phyloP scores from a whole-genome alignment of 352 stramenopile species.

The Globisporangium ultimum region DNA sequence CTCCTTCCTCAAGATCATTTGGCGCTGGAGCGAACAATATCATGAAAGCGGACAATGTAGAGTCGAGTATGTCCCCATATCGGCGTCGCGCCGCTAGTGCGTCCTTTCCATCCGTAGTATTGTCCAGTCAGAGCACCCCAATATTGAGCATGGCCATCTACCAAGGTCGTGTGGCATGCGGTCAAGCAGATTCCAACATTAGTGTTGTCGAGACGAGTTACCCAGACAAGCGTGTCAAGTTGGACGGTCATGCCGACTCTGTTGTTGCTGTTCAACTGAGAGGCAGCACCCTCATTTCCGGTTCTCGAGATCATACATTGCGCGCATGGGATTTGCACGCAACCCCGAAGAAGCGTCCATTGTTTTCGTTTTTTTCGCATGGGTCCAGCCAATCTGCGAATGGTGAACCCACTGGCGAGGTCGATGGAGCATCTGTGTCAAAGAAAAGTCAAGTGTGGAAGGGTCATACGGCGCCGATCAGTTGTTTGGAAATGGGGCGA shows the following conservation, averaged over 20 bases:
- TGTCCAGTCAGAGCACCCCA: constrained; percentile 23
- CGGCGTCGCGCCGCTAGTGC: constrained; percentile 11
- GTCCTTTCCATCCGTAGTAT: constrained; percentile 9
- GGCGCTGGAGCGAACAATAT: constrained; percentile 5
- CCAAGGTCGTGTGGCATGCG: constrained; percentile 48
- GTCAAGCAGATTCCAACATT: constrained; percentile 34
- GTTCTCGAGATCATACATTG: constrained; percentile 67
- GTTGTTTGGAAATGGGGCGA: constrained; percentile 69
- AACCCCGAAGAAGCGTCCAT: constrained; percentile 49
- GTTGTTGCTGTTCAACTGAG: constrained; percentile 57
- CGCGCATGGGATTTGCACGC: constrained; percentile 67
- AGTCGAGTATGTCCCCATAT: neutral
- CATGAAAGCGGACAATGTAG: neutral
- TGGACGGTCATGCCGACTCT: constrained; percentile 58
- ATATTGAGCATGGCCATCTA: constrained; percentile 57
- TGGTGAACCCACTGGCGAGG: constrained; percentile 24
- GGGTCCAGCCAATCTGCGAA: constrained; percentile 11
- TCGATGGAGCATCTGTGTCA: constrained; percentile 56
- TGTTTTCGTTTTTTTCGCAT: constrained; percentile 66
- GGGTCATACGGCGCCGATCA: constrained; percentile 59
- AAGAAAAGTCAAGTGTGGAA: constrained; percentile 60
- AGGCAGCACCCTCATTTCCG: constrained; percentile 61
- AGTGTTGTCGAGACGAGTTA: constrained; percentile 36
- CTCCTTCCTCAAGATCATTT: constrained; percentile 4
- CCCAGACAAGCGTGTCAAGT: constrained; percentile 27